Conservation (phyloP, 371 early-diverging fungal genomes). For the Rhizomucor pusillus region DNA sequence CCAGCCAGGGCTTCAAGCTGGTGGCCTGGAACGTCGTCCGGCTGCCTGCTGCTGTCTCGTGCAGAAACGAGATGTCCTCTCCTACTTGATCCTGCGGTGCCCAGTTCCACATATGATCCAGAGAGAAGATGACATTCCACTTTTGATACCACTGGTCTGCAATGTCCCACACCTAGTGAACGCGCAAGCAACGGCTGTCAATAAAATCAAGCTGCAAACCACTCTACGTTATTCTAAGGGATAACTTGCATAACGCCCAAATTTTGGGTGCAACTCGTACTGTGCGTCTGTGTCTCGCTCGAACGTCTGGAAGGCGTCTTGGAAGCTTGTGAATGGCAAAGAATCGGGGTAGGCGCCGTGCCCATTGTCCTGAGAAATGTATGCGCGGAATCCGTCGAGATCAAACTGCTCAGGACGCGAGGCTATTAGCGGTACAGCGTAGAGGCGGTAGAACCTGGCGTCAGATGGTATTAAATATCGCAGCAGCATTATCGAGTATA, state of each 20-base stretch:
- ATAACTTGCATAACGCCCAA: conserved; percentile 40
- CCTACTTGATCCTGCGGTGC: conserved; percentile 1
- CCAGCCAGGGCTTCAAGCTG: conserved; percentile 31
- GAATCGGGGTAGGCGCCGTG: not conserved
- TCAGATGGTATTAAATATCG: conserved; percentile 37
- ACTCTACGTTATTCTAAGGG: not conserved
- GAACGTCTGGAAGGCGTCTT: conserved; percentile 28
- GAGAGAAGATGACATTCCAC: conserved; percentile 40
- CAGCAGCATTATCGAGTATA: conserved; percentile 10
- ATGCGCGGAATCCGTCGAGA: conserved; percentile 33
- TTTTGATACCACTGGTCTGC: conserved; percentile 50
- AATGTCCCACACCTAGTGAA: conserved; percentile 39
- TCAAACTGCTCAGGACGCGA: conserved; percentile 25
- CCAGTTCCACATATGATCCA: conserved; percentile 49
- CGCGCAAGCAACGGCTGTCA: not conserved
- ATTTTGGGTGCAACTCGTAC: conserved; percentile 42
- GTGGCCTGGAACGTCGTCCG: conserved; percentile 8
- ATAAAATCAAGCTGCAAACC: conserved; percentile 8
- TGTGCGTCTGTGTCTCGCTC: conserved; percentile 29
- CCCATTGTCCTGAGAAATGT: conserved; percentile 11
- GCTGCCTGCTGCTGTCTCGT: conserved; percentile 12
- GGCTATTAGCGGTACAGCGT: conserved; percentile 34
- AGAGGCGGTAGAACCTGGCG: conserved; percentile 31
- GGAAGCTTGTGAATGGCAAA: conserved; percentile 5
- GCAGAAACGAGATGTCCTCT: conserved; percentile 14